Base-by-base conservation (phyloP, 202 grass and related monocot species). In the Elaeis oleifera region DNA sequence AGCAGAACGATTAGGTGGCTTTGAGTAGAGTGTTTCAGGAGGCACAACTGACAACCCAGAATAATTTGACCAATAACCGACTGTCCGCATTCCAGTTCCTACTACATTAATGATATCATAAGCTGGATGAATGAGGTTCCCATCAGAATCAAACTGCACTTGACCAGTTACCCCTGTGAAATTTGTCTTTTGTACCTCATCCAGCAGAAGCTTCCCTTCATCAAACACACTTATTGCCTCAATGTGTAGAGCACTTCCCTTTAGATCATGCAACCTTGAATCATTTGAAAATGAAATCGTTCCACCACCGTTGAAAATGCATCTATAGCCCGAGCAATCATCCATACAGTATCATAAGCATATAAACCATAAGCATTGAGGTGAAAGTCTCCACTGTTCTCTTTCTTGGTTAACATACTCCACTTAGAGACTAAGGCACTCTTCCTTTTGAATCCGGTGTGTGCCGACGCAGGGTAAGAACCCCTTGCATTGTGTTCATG, bases 31-130 rank as follows among this genome's bases (percentile, higher is more conserved):
- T 13, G 76, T 81, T 67, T 96, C 92, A 56, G 92, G 92, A 20
- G 56, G 70, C 27, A 81, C 20, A 4, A 79, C 79, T 0, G 92
- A 89, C 61, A 96, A 72, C 17, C 79, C 73, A 65, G 92, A 88
- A 89, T 81, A 89, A 58, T 91, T 96, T 48, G 92, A 91, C 92
- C 92, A 96, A 74, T 65, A 96, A 76, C 92, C 92, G 63, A 91
- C 56, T 11, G 64, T 91, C 7, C 84, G 79, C 64, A 71, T 71
- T 25, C 92, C 87, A 50, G 76, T 96, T 55, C 92, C 87, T 18
- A 89, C 75, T 16, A 96, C 25, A 32, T 83, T 96, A 68, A 96
- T 88, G 71, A 96, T 68, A 68, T 96, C 92, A 79, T 91, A 96
- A 14, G 87, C 71, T 65, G 92, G 87, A 76, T 19, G 87, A 74